A percentile compares a stretch with the other conserved stretches of the same genome.
These are phyloP conservation scores for Botrytis fabae DNA, from an alignment of 2,329 filamentous ascomycete genomes.

Conservation along the genomic window DNA sequence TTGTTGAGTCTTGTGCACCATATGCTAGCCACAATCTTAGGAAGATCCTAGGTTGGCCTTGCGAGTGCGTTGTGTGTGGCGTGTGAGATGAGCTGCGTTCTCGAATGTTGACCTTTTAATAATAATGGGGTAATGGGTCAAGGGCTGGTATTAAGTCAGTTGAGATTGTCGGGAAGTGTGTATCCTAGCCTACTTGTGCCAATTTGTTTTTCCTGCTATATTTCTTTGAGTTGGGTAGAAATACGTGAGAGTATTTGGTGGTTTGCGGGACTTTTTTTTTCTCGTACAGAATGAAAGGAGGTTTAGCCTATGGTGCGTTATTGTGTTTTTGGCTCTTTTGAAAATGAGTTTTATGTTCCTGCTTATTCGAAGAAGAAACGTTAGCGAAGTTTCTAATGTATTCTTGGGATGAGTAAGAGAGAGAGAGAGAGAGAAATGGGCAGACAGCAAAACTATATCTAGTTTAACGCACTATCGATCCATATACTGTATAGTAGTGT, in stretches of 20 bases:
- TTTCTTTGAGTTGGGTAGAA: background rate
- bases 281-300: no score
- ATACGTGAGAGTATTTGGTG: background rate
- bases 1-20: background rate
- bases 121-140: background rate
- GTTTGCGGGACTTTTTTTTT: rapidly evolving
- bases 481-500: background rate
- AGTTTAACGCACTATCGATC: no score
- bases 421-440: no score
- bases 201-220: background rate
- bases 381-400: background rate
- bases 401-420: no score
- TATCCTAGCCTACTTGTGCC: background rate
- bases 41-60: background rate
- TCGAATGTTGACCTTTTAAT: background rate
- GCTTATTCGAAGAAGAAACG: background rate
- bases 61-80: background rate
- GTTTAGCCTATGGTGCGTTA: background rate
- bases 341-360: background rate
- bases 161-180: background rate
- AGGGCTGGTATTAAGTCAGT: background rate
- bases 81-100: background rate
- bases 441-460: background rate
- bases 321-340: background rate
- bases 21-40: background rate